Conservation (phyloP, 805 yeast genomes). For the Saturnispora saitoi region DNA sequence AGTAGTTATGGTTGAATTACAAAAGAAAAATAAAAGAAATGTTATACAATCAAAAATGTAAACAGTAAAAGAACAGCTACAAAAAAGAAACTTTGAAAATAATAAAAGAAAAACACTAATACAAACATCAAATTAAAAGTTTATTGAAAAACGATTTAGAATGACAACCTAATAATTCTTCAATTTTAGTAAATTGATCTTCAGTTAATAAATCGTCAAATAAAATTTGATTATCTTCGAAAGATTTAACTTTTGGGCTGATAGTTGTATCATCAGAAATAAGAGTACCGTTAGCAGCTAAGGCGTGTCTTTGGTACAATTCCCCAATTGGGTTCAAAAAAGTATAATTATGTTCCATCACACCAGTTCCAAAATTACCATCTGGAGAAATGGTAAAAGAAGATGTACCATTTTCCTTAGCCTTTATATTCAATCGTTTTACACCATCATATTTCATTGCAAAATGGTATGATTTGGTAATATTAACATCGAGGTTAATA, state of each 20-base stretch:
- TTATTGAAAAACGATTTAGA: not conserved
- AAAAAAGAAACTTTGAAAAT: not conserved
- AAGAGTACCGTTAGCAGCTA: constrained; percentile 26
- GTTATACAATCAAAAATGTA: not conserved
- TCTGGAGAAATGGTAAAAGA: constrained; percentile 32
- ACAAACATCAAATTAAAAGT: not conserved
- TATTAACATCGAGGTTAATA: constrained; percentile 22
- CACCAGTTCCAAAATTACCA: constrained; percentile 42
- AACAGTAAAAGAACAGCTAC: not conserved
- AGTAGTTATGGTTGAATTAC: no score
- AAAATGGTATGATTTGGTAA: constrained; percentile 7
- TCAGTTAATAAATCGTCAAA: not conserved
- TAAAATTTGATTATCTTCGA: not conserved
- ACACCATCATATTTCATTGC: constrained; percentile 18
- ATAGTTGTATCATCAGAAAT: constrained; percentile 21
- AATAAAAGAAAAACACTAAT: not conserved
- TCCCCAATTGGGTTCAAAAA: constrained; percentile 18
- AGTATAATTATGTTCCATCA: constrained; percentile 28
- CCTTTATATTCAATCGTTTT: constrained; percentile 20
- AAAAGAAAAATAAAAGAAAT: no score
- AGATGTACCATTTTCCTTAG: constrained; percentile 39
- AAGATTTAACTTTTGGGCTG: not conserved
- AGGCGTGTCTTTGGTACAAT: constrained; percentile 25
- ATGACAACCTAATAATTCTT: not conserved
- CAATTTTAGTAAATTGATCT: not conserved